Percentiles rank a stretch among this genome's conserved stretches.
Evolutionary conservation across 768 basidiomycete species (phyloP).

Genomic region (Amanita pseudoporphyria): DNA sequence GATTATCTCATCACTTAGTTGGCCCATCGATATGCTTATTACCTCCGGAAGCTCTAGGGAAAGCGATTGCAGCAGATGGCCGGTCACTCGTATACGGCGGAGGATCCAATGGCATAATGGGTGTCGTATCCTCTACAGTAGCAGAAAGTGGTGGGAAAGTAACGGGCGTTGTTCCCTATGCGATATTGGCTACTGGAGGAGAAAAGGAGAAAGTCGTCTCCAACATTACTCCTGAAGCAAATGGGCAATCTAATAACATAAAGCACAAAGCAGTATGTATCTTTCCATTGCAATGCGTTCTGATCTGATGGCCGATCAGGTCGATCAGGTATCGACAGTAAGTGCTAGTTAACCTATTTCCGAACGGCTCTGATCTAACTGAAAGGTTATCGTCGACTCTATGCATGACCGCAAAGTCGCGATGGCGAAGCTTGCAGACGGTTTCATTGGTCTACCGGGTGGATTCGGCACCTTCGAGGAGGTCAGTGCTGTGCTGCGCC

Average conservation of each 20-base stretch:
- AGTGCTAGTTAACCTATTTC: background rate
- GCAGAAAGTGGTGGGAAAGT: conserved; percentile 61
- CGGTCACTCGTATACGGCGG: conserved; percentile 82
- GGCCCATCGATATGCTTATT: background rate
- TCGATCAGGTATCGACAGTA: background rate
- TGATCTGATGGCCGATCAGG: background rate
- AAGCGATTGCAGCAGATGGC: conserved; percentile 50
- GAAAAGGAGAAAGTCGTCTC: conserved; percentile 40
- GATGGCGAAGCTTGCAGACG: conserved; percentile 76
- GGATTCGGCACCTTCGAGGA: conserved; percentile 97
- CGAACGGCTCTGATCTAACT: background rate
- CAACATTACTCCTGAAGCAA: conserved; percentile 13
- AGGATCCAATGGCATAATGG: conserved; percentile 81
- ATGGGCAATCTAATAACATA: conserved; percentile 16
- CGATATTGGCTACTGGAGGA: conserved; percentile 60
- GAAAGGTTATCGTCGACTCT: conserved; percentile 59
- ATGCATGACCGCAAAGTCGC: conserved; percentile 89
- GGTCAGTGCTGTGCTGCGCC: conserved; percentile 27
- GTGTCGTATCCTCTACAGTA: conserved; percentile 58
- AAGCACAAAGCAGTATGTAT: conserved; percentile 19
- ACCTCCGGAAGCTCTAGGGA: conserved; percentile 49
- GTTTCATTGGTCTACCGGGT: conserved; percentile 86
- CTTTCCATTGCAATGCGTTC: background rate
- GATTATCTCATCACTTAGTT: conserved; percentile 19
- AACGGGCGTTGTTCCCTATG: conserved; percentile 70